Evolutionary conservation across 495 filamentous ascomycete genomes (phyloP).

Genomic region (Collariella sp.): DNA sequence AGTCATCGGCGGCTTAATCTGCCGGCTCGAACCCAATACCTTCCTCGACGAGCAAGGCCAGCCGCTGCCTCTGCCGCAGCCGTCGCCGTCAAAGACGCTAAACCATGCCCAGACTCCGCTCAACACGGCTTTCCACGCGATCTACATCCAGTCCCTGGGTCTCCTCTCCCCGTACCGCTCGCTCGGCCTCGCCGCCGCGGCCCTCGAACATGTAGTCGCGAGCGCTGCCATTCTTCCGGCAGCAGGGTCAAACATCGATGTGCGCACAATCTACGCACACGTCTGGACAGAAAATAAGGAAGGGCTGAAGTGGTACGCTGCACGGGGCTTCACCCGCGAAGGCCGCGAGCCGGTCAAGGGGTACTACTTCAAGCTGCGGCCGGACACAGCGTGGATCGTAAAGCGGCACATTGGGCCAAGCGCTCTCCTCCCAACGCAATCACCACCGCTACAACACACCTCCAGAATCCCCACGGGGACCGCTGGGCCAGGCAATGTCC

Average conservation of each 20-base stretch:
- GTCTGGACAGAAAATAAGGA: conserved; percentile 92
- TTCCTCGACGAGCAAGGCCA: conserved; percentile 15
- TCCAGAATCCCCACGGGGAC: not conserved
- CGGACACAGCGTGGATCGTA: conserved; percentile 71
- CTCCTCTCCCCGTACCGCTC: conserved; percentile 75
- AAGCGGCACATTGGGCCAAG: conserved; percentile 32
- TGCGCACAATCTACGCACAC: conserved; percentile 65
- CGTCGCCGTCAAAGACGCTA: not conserved
- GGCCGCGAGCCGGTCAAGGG: conserved; percentile 48
- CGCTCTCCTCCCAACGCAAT: not conserved
- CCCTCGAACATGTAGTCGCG: conserved; percentile 52
- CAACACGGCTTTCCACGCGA: conserved; percentile 30
- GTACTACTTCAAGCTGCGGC: conserved; percentile 81
- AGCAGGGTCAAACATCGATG: conserved; percentile 35
- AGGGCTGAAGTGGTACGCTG: conserved; percentile 74
- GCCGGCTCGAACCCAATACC: conserved; percentile 56
- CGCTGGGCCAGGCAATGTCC: not conserved
- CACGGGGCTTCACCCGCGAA: conserved; percentile 61
- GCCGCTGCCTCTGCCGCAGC: conserved; percentile 1
- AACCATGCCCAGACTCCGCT: not conserved
- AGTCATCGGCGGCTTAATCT: conserved; percentile 76
- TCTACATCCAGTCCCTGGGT: conserved; percentile 86
- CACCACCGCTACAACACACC: not conserved
- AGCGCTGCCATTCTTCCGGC: conserved; percentile 29
- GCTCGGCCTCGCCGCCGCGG: conserved; percentile 66